Base-by-base conservation (phyloP, 1,139 yeast species). In the Kodamaea alishanica region DNA sequence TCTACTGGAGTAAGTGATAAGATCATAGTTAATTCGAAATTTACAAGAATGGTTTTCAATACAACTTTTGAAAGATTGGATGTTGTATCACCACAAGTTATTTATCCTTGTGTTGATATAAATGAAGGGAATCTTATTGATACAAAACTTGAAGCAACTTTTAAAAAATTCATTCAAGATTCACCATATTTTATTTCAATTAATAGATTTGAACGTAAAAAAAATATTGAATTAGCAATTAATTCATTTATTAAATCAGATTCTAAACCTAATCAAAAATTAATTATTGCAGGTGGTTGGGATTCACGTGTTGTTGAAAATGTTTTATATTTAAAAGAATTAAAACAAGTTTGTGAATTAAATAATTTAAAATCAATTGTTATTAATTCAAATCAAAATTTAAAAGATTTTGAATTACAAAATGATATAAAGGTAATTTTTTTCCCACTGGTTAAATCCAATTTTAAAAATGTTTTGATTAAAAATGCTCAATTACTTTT, bases 211-310 rank as follows among this genome's bases (percentile, higher is more conserved):
- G 98, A 92, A 62, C 70, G 84, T 38, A 86, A 88, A 56, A 92
- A 94, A 59, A 83, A 87, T 53, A 74, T 92, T 23, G 83, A 74
- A 20, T 70, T 92, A 47, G 97, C 97, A 0, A 66, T 92, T 22
- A 62, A 73, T 32, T 66, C 96, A 0, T 66, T 72, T 48, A 59
- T 49, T 48, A 40, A 50, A 37, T 26, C 47, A 15, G 33, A 42
- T 24, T 48, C 43, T 6, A 51, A 54, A 11, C 34, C 38, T 0
- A 45, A 46, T 2, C 57, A 67, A 32, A 74, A 78, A 44, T 68
- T 90, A 35, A 73, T 87, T 1, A 62, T 90, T 30, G 84, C 95
- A 3, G 98, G 99, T n/a, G 99, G 99, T 1, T 92, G 83, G 60
- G 98, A 94, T 58, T 50, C 74, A 8, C 63, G 90, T 32, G 85